Base-by-base conservation (phyloP, 148 eudicot genomes). In the Camellia granthamiana region DNA sequence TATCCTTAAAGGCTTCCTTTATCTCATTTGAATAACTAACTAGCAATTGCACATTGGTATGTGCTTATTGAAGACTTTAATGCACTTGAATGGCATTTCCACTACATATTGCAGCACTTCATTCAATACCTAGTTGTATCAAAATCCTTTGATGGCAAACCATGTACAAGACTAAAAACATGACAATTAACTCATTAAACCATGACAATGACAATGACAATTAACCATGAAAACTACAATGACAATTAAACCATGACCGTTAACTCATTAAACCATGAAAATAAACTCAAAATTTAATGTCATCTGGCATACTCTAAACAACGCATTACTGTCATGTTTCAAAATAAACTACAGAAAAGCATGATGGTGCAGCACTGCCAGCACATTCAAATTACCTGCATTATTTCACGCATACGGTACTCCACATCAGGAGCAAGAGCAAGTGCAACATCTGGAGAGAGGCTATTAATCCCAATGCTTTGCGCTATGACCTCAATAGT, bases 361-460 rank as follows among this genome's bases (percentile, higher is more conserved):
- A 67, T 67, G 70, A 14, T 67, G 42, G 52, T 49, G 7, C 7
- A 49, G 52, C 38, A 7, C 41, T 14, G 15, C 18, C 47, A 44
- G 0, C 51, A 47, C 51, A 4, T 49, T 12, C 23, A 19, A 49
- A 68, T 3, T 61, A 88, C 94, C 95, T 92, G 95, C 90, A 92
- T 92, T 66, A 92, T 87, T 81, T 92, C 95, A 73, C 95, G 95
- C 85, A 92, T 87, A 69, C 93, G 92, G 51, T 92, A 90, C 79
- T 92, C 95, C 69, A 92, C 95, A 84, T 92, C 95, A 78, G 90
- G 89, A 78, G 95, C 90, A 83, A 92, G 92, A 60, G 90, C 86
- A 72, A 88, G 89, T 9, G 92, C 90, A 74, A 87, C 95, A 84
- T 92, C 93, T 74, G 85, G 82, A 65, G 92, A 82, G 65, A 92